These are phyloP conservation scores for Hortaea werneckii DNA, from an alignment of 2,329 filamentous ascomycete species.

Conservation along the genomic window DNA sequence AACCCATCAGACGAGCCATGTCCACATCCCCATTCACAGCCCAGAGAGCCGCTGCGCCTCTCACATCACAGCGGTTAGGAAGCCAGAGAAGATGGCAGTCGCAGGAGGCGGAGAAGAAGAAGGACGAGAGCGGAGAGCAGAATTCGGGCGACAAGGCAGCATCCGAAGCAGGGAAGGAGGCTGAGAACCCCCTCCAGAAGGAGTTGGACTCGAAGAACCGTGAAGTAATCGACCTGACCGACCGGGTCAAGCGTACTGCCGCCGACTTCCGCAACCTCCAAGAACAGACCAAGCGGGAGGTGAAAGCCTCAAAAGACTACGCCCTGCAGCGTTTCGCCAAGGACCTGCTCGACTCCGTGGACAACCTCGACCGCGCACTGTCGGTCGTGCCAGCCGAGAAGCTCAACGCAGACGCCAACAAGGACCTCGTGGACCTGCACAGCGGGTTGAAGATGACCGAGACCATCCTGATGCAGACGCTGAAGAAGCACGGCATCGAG, in stretches of 20 bases:
- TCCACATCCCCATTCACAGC: conserved; percentile 18
- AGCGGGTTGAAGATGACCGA: conserved; percentile 95
- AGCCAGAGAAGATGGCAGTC: conserved; percentile 35
- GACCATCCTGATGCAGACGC: conserved; percentile 70
- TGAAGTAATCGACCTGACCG: conserved; percentile 77
- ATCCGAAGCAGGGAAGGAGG: conserved; percentile 25
- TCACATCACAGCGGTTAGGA: conserved; percentile 20
- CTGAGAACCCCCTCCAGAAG: conserved; percentile 46
- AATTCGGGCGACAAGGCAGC: conserved; percentile 14
- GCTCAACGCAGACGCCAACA: conserved; percentile 47
- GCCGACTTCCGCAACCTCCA: conserved; percentile 98
- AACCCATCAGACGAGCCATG: conserved; percentile 11
- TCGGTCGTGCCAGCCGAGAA: conserved; percentile 66
- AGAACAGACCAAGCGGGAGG: conserved; percentile 83
- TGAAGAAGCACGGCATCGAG: conserved; percentile 91
- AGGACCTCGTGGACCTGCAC: conserved; percentile 71
- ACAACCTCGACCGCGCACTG: conserved; percentile 94
- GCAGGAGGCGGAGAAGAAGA: conserved; percentile 34
- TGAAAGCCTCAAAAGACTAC: conserved; percentile 78
- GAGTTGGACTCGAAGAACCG: conserved; percentile 63
- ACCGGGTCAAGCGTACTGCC: conserved; percentile 86
- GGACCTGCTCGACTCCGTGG: conserved; percentile 88
- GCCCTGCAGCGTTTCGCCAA: conserved; percentile 90
- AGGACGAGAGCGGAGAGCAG: conserved; percentile 26
- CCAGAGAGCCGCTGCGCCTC: conserved; percentile 13